A percentile compares a stretch with the other conserved stretches of the same genome.
Evolutionary conservation across 495 filamentous ascomycete genomes (phyloP).

Genomic region (Echria macrotheca): DNA sequence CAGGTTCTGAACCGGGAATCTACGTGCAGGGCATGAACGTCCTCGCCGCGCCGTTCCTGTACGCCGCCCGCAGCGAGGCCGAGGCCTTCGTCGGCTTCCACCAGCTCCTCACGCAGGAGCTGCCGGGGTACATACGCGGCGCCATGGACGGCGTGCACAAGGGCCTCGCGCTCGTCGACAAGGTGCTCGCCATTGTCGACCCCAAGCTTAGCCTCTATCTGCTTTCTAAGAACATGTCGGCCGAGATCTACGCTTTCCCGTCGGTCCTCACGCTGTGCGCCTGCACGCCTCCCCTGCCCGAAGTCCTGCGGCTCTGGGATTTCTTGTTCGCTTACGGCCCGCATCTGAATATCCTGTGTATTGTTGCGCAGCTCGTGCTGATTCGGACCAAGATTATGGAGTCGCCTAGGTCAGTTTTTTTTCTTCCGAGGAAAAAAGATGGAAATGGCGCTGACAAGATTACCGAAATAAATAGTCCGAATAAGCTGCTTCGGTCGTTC

Average conservation of each 20-base stretch:
- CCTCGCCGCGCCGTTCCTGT: constrained; percentile 95
- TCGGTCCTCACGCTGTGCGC: constrained; percentile 92
- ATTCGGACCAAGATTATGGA: constrained; percentile 78
- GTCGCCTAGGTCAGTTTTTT: constrained; percentile 63
- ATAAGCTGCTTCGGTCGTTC: constrained; percentile 84
- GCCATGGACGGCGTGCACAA: constrained; percentile 97
- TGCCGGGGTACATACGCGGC: constrained; percentile 88
- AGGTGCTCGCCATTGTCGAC: constrained; percentile 83
- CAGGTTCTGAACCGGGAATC: constrained; percentile 58
- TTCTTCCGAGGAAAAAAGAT: not conserved
- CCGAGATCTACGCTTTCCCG: constrained; percentile 96
- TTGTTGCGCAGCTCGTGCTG: constrained; percentile 90
- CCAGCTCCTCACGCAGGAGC: constrained; percentile 80
- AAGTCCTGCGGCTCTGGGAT: constrained; percentile 95
- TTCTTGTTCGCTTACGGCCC: constrained; percentile 94
- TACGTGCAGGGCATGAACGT: constrained; percentile 99
- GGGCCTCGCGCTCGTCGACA: constrained; percentile 84
- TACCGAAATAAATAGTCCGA: too few relatives aligned
- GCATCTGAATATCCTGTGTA: constrained; percentile 92
- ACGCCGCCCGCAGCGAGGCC: constrained; percentile 88
- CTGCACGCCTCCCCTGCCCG: constrained; percentile 92
- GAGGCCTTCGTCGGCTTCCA: constrained; percentile 92
- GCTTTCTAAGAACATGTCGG: constrained; percentile 76
- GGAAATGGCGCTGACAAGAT: constrained; percentile 18
- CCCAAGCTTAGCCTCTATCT: constrained; percentile 79